Evolutionary conservation across 2,329 filamentous ascomycete species (phyloP), one percentile per base, ranked within the genome.

Genomic region (Ascochyta viciae-villosae): DNA sequence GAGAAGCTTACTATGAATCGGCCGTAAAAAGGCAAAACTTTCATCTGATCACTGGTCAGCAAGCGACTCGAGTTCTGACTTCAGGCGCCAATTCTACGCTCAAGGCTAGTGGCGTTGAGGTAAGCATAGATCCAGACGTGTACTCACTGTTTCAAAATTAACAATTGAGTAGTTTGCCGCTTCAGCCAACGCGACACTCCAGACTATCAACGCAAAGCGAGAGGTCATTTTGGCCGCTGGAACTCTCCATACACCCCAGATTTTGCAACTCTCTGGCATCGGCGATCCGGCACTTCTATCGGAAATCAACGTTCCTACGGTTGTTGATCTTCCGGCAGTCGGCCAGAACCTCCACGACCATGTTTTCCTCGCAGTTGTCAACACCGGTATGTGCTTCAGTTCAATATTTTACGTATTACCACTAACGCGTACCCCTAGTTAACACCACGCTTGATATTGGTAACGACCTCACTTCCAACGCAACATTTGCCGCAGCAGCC

Each of bases 251-350:
- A 66, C 66, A 1, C 67, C 68, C 7, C 67, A 72, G 45, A 41
- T 72, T 1, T 57, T 72, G 10, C 68, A 71, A 29, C 55, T 68
- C 1, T 70, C 66, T 26, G 68, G 68, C 8, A 67, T 72, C n/a
- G 68, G 68, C 26, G 65, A 66, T 27, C 31, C 63, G 16, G 38
- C 53, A 7, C 54, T 65, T 4, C 64, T 71, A 3, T 50, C 54
- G 26, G 57, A 45, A 8, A 65, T 71, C 52, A 60, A 60, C 3
- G 62, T 67, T 3, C 34, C 56, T 3, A 55, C 58, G 3, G 54
- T 67, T 13, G 60, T 68, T 10, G 57, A 71, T 47, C 62, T 72
- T 15, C 64, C 68, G 5, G 66, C 64, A 1, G 65, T 70, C n/a
- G 66, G 66, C 16, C 57, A 67, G 26, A 67, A 63, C 15, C 40